phyloP scores from a whole-genome alignment of 257 asterid species.

The Primulina tabacum region DNA sequence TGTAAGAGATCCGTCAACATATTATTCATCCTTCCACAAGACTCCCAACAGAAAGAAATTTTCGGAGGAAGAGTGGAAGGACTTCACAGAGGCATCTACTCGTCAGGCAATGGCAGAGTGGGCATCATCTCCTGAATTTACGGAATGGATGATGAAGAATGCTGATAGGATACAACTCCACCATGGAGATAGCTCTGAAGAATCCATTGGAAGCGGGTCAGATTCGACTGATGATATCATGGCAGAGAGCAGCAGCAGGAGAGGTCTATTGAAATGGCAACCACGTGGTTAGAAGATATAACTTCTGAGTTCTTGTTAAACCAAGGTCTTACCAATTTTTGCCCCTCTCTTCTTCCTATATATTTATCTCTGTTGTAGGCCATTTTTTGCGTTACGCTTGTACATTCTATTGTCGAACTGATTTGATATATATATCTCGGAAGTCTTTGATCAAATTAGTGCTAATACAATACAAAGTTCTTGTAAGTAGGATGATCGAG shows the following conservation, averaged over 20 bases:
- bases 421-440: not conserved
- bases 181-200: conserved; percentile 54
- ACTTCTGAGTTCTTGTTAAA: not conserved
- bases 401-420: not conserved
- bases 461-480: not conserved
- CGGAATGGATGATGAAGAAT: conserved; percentile 59
- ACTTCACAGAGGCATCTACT: conserved; percentile 70
- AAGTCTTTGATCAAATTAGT: not conserved
- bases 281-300: conserved; percentile 23
- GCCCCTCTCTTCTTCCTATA: not conserved
- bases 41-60: conserved; percentile 62
- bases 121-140: conserved; percentile 74
- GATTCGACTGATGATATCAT: conserved; percentile 54
- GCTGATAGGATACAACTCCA: conserved; percentile 61
- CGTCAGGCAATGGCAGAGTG: conserved; percentile 58
- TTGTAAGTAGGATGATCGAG: not conserved
- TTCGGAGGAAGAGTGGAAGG: conserved; percentile 66
- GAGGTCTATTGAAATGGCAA: conserved; percentile 42
- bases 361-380: too few relatives aligned
- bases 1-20: conserved; percentile 27
- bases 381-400: not conserved
- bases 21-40: conserved; percentile 63
- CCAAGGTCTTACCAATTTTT: not conserved
- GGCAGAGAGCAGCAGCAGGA: conserved; percentile 53
- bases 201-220: conserved; percentile 62